phyloP scores from a whole-genome alignment of 1,284 basidiomycete genomes.

The Athelia psychrophila region DNA sequence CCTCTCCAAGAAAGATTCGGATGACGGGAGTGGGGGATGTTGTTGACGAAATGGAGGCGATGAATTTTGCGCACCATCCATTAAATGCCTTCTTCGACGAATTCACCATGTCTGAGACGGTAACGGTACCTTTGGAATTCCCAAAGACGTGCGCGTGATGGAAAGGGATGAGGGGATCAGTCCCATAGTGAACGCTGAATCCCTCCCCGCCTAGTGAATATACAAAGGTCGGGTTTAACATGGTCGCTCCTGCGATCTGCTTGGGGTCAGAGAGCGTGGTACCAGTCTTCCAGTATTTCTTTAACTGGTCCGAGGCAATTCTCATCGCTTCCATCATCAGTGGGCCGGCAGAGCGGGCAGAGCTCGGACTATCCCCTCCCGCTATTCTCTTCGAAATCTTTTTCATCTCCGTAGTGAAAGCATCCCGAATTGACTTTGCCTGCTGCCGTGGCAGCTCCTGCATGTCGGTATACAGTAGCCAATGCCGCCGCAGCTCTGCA shows the following conservation, averaged over 20 bases:
- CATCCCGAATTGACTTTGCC: conserved; percentile 12
- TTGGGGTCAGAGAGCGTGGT: conserved; percentile 30
- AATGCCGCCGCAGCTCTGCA: conserved; percentile 38
- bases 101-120: conserved; percentile 21
- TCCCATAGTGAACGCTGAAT: conserved; percentile 45
- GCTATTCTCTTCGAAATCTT: neutral
- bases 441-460: conserved; percentile 12
- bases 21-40: conserved; percentile 16
- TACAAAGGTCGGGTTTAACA: conserved; percentile 46
- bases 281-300: conserved; percentile 41
- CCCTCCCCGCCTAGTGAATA: conserved; percentile 39
- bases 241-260: conserved; percentile 21
- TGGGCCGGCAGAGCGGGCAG: conserved; percentile 37
- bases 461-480: conserved; percentile 33
- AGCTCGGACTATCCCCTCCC: neutral
- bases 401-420: conserved; percentile 15
- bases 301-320: conserved; percentile 21
- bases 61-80: conserved; percentile 34
- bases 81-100: conserved; percentile 30
- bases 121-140: conserved; percentile 10
- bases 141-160: conserved; percentile 40
- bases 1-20: conserved; percentile 37
- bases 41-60: conserved; percentile 4
- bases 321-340: conserved; percentile 19
- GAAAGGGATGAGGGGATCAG: conserved; percentile 43